A percentile compares a stretch with the other conserved stretches of the same genome.
phyloP scores from a whole-genome alignment of 352 stramenopile species.

The Pythium diclinum region DNA sequence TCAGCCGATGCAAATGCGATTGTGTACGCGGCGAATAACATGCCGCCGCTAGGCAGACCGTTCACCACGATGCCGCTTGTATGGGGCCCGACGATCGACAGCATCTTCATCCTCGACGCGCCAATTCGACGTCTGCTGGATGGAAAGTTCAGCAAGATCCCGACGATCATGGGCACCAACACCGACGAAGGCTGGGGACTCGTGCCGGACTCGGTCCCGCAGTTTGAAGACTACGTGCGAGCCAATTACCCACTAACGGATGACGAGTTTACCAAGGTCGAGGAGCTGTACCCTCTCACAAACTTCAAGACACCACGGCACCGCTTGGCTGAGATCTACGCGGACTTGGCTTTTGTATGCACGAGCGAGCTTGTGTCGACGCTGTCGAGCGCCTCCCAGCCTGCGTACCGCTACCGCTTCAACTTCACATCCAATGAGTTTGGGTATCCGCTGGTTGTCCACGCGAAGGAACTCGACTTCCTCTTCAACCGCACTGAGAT shows the following conservation, averaged over 20 bases:
- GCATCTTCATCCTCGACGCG: conserved; percentile 3
- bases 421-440: conserved; percentile 6
- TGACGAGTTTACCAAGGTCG: background rate
- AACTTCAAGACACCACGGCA: conserved; percentile 7
- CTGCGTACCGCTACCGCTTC: conserved; percentile 3
- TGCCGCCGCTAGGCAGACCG: background rate
- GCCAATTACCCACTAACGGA: background rate
- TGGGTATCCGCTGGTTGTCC: conserved; percentile 4
- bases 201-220: background rate
- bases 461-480: conserved; percentile 4
- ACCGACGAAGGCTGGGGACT: conserved; percentile 22
- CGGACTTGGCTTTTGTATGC: conserved; percentile 5
- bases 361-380: conserved; percentile 2
- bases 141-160: conserved; percentile 10
- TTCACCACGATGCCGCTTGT: background rate
- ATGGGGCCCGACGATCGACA: conserved; percentile 14
- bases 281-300: conserved; percentile 9
- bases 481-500: background rate
- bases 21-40: background rate
- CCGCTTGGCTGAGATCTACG: conserved; percentile 7
- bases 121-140: background rate
- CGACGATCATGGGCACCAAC: conserved; percentile 15
- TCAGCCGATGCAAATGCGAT: conserved; percentile 1
- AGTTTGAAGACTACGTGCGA: conserved; percentile 7
- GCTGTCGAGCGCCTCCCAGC: background rate